phyloP scores from a whole-genome alignment of 2,329 filamentous ascomycete genomes.

The Fusarium foetens region DNA sequence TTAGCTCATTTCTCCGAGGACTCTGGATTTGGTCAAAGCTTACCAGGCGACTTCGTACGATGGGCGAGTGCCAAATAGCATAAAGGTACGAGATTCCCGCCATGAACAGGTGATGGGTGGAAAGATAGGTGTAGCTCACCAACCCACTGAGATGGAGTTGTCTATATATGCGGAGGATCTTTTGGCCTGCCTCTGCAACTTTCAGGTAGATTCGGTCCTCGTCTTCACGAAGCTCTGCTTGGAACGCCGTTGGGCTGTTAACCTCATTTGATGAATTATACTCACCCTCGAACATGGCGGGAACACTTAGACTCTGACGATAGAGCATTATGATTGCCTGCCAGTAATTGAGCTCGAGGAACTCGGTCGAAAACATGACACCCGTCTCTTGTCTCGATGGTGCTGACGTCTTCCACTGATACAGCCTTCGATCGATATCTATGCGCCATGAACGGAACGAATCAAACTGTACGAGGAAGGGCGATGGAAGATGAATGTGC shows the following conservation, averaged over 20 bases:
- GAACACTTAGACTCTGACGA: constrained; percentile 87
- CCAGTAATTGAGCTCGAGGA: constrained; percentile 97
- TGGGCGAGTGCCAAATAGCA: constrained; percentile 94
- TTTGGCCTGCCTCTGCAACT: constrained; percentile 93
- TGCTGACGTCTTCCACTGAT: constrained; percentile 86
- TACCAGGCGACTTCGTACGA: constrained; percentile 87
- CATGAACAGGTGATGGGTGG: constrained; percentile 97
- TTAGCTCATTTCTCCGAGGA: constrained; percentile 14
- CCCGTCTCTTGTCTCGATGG: constrained; percentile 83
- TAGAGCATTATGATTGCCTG: constrained; percentile 97
- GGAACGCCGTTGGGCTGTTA: constrained; percentile 69
- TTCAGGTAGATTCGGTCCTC: constrained; percentile 94
- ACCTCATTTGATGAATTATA: constrained; percentile 73
- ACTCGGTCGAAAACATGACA: constrained; percentile 88
- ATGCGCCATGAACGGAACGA: constrained; percentile 89
- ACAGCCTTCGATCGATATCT: constrained; percentile 84
- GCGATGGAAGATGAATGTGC: constrained; percentile 81
- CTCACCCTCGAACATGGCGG: constrained; percentile 84
- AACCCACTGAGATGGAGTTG: constrained; percentile 88
- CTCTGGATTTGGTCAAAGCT: constrained; percentile 49
- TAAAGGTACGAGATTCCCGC: constrained; percentile 96
- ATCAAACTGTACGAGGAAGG: constrained; percentile 84
- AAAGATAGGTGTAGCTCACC: constrained; percentile 95
- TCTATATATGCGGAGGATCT: constrained; percentile 88
- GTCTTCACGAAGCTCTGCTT: constrained; percentile 76